These are phyloP conservation scores for Rhodamnia argentea DNA, from an alignment of 345 rosid genomes.

Conservation along the genomic window DNA sequence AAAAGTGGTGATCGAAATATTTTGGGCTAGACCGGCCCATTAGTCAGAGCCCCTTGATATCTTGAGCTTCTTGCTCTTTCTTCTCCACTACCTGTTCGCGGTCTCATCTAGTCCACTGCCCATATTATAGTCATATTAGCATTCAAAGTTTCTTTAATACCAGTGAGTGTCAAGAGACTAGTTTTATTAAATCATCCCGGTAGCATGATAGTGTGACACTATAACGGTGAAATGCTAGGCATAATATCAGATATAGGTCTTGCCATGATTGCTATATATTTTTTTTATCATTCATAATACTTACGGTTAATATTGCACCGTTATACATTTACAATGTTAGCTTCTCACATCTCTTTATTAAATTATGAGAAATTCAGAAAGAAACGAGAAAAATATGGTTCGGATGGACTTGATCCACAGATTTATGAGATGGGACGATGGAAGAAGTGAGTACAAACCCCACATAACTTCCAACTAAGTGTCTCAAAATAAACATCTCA, in stretches of 20 bases:
- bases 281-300: too few species aligned
- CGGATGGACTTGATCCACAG: background rate
- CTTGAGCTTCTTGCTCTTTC: background rate
- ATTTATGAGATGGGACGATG: background rate
- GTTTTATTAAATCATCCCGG: too few species aligned
- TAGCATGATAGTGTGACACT: too few species aligned
- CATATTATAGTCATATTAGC: background rate
- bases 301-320: too few species aligned
- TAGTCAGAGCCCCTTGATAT: background rate
- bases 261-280: too few species aligned
- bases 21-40: background rate
- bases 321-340: too few species aligned
- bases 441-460: background rate
- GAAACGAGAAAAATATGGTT: background rate
- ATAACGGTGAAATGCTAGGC: too few species aligned
- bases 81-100: background rate
- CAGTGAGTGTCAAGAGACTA: background rate
- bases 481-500: background rate
- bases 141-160: background rate
- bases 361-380: background rate
- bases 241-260: too few species aligned
- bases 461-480: background rate
- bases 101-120: background rate
- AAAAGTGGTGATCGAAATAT: background rate
- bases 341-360: background rate